Conservation (phyloP, 2,329 filamentous ascomycete genomes). For the Bipolaris oryzae region DNA sequence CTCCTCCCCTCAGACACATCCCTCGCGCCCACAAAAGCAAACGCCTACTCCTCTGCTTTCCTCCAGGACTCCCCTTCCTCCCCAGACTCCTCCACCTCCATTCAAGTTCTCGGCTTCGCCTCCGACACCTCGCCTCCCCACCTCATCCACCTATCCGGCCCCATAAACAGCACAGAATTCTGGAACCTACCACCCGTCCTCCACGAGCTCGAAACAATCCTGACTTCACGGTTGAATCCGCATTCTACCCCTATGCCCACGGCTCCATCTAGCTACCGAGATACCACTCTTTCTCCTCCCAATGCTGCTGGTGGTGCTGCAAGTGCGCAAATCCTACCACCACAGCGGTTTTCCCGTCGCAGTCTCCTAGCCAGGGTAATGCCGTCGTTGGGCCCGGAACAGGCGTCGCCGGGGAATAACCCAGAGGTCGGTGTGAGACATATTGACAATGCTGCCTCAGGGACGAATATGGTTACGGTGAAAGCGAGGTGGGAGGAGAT, state of each 20-base stretch:
- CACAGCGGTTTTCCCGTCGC: conserved; percentile 15
- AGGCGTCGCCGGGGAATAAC: conserved; percentile 24
- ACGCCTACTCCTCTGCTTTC: conserved; percentile 38
- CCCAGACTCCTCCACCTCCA: not conserved
- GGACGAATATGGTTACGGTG: conserved; percentile 31
- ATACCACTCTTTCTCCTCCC: too few relatives aligned
- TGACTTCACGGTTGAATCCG: conserved; percentile 43
- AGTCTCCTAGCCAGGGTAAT: conserved; percentile 34
- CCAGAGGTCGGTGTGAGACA: conserved; percentile 29
- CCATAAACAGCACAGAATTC: conserved; percentile 52
- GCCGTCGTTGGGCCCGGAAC: conserved; percentile 28
- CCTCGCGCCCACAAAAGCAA: conserved; percentile 33
- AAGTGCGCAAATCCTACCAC: conserved; percentile 2
- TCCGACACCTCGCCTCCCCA: conserved; percentile 49
- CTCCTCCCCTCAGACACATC: conserved; percentile 53
- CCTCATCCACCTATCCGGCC: conserved; percentile 49
- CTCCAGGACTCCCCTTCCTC: too few relatives aligned
- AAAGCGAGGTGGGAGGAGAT: conserved; percentile 42
- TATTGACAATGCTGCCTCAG: not conserved
- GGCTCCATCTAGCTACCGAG: conserved; percentile 3
- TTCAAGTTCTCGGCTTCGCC: conserved; percentile 50
- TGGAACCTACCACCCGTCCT: conserved; percentile 52
- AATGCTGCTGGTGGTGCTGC: not conserved
- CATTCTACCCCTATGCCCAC: conserved; percentile 11
- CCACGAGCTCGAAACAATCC: conserved; percentile 46